Evolutionary conservation across 2,329 filamentous ascomycete genomes (phyloP).

Genomic region (Arthrobotrys musiformis): DNA sequence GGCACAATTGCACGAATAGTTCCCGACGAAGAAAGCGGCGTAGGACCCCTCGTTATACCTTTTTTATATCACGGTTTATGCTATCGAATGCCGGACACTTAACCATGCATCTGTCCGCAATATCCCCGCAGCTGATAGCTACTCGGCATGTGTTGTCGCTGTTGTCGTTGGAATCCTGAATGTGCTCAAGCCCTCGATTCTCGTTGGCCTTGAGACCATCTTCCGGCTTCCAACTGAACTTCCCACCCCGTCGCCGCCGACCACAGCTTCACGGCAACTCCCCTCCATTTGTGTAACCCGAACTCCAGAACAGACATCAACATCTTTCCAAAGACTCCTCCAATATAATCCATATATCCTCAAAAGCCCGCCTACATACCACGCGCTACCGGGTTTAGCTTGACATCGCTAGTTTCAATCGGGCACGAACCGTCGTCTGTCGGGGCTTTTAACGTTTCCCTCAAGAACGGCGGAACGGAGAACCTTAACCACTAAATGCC

Average conservation of each 20-base stretch:
- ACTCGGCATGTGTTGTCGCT: background rate
- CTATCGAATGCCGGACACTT: too few species aligned
- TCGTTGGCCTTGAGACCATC: background rate
- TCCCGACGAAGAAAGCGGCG: too few species aligned
- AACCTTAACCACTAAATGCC: background rate
- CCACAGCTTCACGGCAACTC: background rate
- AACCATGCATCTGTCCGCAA: background rate
- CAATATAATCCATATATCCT: too few species aligned
- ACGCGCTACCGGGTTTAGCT: background rate
- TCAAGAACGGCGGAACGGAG: too few species aligned
- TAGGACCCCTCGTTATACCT: too few species aligned
- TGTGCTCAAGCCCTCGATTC: background rate
- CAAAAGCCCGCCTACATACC: background rate
- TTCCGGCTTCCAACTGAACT: background rate
- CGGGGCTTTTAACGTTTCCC: too few species aligned
- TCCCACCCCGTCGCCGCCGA: background rate
- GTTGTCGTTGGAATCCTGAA: background rate
- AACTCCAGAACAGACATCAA: background rate
- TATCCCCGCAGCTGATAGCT: too few species aligned
- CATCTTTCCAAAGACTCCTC: too few species aligned
- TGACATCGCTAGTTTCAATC: background rate
- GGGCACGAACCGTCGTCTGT: background rate
- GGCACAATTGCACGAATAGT: too few species aligned
- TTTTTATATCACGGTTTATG: too few species aligned
- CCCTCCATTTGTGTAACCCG: background rate